Conservation (phyloP, 225 moss, liverwort and hornwort genomes). For the Anthoceros angustus region DNA sequence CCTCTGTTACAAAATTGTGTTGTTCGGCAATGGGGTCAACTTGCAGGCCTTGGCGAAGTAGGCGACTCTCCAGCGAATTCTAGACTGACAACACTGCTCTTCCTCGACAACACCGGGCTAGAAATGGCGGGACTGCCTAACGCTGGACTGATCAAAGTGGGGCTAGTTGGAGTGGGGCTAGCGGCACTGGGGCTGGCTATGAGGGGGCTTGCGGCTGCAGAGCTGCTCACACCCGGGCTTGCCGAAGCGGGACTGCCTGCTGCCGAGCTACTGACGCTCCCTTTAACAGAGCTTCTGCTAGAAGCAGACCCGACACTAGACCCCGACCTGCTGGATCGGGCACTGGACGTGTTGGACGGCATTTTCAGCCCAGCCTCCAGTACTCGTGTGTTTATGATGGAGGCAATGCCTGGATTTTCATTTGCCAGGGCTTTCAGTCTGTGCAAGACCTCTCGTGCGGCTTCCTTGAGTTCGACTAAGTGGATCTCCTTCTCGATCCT, state of each 20-base stretch:
- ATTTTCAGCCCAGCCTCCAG: slow-evolving; percentile 24
- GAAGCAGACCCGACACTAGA: slow-evolving; percentile 18
- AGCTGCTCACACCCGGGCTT: too few relatives aligned
- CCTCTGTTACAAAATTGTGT: too few relatives aligned
- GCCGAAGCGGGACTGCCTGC: not conserved
- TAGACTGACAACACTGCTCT: not conserved
- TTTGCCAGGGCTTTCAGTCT: slow-evolving; percentile 25
- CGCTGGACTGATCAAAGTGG: not conserved
- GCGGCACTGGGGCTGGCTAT: not conserved
- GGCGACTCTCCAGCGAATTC: not conserved
- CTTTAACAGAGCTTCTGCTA: not conserved
- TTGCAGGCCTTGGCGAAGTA: not conserved
- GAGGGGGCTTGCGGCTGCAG: not conserved
- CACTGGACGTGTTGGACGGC: slow-evolving; percentile 25
- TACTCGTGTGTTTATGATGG: slow-evolving; percentile 22
- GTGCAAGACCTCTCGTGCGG: slow-evolving; percentile 29
- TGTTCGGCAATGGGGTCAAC: not conserved
- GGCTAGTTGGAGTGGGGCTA: not conserved
- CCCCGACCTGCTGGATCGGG: slow-evolving; percentile 26
- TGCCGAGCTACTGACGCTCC: not conserved
- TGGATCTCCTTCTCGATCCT: slow-evolving; percentile 29
- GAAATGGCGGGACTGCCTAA: not conserved
- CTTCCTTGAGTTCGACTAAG: slow-evolving; percentile 25
- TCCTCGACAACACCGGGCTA: not conserved
- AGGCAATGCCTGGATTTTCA: slow-evolving; percentile 21